Base-by-base conservation (phyloP, 2,329 filamentous ascomycete genomes). In the Aspergillus japonicus region DNA sequence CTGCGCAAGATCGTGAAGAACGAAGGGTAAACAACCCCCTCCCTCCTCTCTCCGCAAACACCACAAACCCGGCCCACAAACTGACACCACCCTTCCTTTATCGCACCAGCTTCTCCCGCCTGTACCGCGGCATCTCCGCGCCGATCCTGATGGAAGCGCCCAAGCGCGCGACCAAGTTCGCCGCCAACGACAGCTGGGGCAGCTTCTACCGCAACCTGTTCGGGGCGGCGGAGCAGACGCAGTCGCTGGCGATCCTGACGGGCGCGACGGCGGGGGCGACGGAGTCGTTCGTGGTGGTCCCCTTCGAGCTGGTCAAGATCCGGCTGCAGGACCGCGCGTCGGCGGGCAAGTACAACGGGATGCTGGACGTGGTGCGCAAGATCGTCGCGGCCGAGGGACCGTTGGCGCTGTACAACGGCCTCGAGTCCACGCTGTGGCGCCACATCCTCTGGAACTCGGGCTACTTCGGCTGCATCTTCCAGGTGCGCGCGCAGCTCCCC, bases 381-480 rank as follows among this genome's bases (percentile, higher is more conserved):
- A 96, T 92, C 47, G 83, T 97, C 68, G 86, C 86, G 74, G 83
- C 88, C 62, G 94, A 98, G 78, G 94, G 95, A 7, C 80, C 89
- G 16, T 82, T 98, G 64, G 91, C 94, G 61, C 83, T 99, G 74
- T 99, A 98, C 84, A 96, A 98, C 78, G 95, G 95, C 59, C 87
- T 99, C 51, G 95, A 99, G 82, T 94, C 90, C 62, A 99, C 95
- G 58, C 82, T 98, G 81, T 99, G 95, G 95, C 88, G 95, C 64
- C 95, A 99, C 79, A 87, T 92, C 58, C 82, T 92, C 62, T 97
- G 93, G 93, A 97, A 97, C 79, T 87, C 90, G 14, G 94, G 93
- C 60, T 97, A 96, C 85, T 99, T 99, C 77, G 95, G 95, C 72
- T 96, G 92, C 79, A 99, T 99, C 76, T 96, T 96, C 87, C 95